Evolutionary conservation across 2,329 filamentous ascomycete genomes (phyloP).

Genomic region (Cladosporium phlei): DNA sequence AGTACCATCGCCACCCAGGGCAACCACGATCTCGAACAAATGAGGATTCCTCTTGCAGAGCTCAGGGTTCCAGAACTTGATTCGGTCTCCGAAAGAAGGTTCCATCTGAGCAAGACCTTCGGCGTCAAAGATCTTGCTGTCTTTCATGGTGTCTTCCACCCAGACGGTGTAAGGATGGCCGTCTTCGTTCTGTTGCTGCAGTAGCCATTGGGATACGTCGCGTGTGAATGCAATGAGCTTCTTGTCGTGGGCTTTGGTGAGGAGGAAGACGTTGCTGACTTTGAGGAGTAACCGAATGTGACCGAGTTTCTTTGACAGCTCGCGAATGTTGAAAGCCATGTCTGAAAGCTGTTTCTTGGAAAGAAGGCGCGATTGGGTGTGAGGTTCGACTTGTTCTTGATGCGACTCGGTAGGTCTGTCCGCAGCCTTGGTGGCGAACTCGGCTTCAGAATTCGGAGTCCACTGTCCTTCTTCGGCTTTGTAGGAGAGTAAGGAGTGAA

Average conservation of each 20-base stretch:
- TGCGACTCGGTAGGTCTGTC: slow-evolving; percentile 40
- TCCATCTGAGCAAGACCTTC: slow-evolving; percentile 62
- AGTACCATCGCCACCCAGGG: slow-evolving; percentile 79
- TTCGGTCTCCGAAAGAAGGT: slow-evolving; percentile 49
- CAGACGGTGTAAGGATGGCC: slow-evolving; percentile 67
- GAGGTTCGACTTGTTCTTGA: slow-evolving; percentile 29
- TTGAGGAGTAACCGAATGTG: slow-evolving; percentile 77
- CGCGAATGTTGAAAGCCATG: slow-evolving; percentile 93
- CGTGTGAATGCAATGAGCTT: slow-evolving; percentile 72
- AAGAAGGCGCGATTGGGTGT: slow-evolving; percentile 65
- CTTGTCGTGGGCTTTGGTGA: slow-evolving; percentile 89
- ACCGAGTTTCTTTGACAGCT: slow-evolving; percentile 79
- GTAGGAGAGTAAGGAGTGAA: slow-evolving; percentile 51
- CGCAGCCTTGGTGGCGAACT: slow-evolving; percentile 30
- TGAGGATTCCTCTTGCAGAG: slow-evolving; percentile 76
- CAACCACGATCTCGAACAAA: slow-evolving; percentile 89
- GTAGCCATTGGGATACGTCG: slow-evolving; percentile 73
- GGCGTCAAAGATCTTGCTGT: slow-evolving; percentile 69
- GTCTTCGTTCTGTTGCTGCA: slow-evolving; percentile 59
- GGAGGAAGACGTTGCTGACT: slow-evolving; percentile 76
- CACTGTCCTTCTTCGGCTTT: slow-evolving; percentile 36
- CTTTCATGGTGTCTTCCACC: slow-evolving; percentile 70
- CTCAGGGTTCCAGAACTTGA: slow-evolving; percentile 78
- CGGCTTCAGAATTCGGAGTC: slow-evolving; percentile 18
- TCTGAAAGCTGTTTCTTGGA: slow-evolving; percentile 94